phyloP scores from a whole-genome alignment of 306 rosid species.

The Nissolia schottii region DNA sequence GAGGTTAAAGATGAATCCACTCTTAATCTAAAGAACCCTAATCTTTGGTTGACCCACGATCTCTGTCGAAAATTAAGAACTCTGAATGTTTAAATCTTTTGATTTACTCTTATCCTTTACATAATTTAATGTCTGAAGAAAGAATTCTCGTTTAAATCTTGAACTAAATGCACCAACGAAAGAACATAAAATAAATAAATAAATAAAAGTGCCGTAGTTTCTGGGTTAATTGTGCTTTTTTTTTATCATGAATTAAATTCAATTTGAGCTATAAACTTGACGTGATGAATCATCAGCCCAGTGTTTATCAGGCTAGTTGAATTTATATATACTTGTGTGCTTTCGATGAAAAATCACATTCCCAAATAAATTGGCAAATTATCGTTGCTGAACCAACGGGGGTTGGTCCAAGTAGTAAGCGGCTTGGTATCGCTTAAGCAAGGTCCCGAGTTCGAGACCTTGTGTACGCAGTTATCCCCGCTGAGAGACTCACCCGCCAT shows the following conservation, averaged over 20 bases:
- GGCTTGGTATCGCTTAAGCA: too few relatives aligned
- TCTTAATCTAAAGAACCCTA: background rate
- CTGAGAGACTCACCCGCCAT: too few relatives aligned
- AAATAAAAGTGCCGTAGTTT: background rate
- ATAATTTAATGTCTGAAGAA: background rate
- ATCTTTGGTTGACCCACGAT: too few relatives aligned
- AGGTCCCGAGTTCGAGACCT: too few relatives aligned
- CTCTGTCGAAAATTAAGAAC: background rate
- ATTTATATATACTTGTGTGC: background rate
- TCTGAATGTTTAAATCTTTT: background rate
- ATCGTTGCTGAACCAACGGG: background rate
- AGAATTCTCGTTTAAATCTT: background rate
- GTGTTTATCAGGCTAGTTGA: background rate
- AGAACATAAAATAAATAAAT: conserved; percentile 2
- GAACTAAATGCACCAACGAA: background rate
- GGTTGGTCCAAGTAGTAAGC: too few relatives aligned
- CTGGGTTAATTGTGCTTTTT: background rate
- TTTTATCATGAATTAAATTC: background rate
- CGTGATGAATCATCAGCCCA: background rate
- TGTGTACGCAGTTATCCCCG: too few relatives aligned
- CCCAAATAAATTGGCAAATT: background rate
- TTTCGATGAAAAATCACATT: background rate
- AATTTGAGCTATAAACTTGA: background rate
- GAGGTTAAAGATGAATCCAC: background rate
- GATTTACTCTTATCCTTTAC: background rate